A percentile compares a stretch with the other conserved stretches of the same genome.
Evolutionary conservation across 805 yeast genomes (phyloP).

Genomic region (Saccharomyces eubayanus): DNA sequence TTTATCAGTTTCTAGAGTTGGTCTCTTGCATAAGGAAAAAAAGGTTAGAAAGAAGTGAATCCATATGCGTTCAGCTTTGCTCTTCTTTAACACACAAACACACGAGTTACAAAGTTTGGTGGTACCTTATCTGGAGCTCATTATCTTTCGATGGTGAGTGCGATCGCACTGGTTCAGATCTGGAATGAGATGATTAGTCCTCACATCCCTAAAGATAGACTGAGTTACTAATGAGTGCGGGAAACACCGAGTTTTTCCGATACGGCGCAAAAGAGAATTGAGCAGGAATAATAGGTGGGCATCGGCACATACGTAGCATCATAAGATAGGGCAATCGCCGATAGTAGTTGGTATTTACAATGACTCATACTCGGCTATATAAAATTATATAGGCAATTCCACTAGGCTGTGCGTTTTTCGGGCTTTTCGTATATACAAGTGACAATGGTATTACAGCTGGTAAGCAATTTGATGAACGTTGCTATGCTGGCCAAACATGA

Average conservation of each 20-base stretch:
- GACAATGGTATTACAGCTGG: slow-evolving; percentile 17
- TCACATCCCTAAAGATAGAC: neutral
- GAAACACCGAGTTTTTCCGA: neutral
- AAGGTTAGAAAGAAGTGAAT: neutral
- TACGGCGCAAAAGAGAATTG: neutral
- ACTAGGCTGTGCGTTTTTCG: slow-evolving; percentile 4
- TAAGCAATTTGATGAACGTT: slow-evolving; percentile 11
- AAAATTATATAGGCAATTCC: neutral
- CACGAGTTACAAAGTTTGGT: neutral
- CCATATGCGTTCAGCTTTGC: neutral
- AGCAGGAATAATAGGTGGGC: neutral
- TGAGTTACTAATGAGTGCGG: neutral
- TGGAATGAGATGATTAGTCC: neutral
- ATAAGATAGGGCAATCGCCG: neutral
- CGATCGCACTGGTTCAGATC: neutral
- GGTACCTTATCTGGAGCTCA: neutral
- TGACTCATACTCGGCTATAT: neutral
- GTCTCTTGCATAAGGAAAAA: neutral
- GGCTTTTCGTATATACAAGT: slow-evolving; percentile 21
- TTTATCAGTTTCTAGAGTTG: neutral
- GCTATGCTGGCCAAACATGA: slow-evolving; percentile 11
- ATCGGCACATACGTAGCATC: neutral
- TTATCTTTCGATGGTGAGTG: neutral
- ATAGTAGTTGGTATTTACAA: neutral
- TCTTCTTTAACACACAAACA: neutral